Conservation (phyloP, 2,329 filamentous ascomycete genomes). For the Escovopsis sp. region DNA sequence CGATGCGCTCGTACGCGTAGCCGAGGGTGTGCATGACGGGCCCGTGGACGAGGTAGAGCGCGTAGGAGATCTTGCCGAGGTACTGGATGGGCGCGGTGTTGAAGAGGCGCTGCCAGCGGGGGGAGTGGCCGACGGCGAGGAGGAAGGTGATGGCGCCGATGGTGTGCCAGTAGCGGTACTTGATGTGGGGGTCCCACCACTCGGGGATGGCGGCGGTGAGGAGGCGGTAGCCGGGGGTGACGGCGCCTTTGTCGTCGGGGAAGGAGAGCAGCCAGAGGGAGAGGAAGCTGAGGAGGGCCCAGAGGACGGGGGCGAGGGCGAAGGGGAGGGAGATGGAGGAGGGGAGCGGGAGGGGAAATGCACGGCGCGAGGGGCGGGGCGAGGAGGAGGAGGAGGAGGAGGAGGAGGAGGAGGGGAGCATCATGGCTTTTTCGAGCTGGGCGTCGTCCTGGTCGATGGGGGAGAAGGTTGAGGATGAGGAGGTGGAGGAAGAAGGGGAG, state of each 20-base stretch:
- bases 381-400: too few species aligned
- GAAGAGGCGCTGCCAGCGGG: constrained; percentile 34
- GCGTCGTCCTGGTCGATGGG: constrained; percentile 7
- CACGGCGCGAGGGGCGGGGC: too few species aligned
- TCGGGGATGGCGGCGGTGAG: constrained; percentile 32
- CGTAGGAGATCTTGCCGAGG: constrained; percentile 44
- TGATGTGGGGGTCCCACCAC: constrained; percentile 28
- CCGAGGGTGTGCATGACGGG: constrained; percentile 37
- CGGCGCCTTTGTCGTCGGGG: constrained; percentile 22
- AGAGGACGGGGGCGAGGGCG: constrained; percentile 15
- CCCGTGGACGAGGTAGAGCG: constrained; percentile 46
- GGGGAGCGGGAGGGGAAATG: constrained; percentile 11
- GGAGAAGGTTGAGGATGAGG: constrained; percentile 6
- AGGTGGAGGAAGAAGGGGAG: constrained; percentile 10
- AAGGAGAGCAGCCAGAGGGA: constrained; percentile 35
- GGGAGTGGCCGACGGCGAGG: constrained; percentile 30
- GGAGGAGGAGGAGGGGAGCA: neutral
- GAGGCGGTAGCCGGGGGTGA: constrained; percentile 37
- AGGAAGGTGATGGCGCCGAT: constrained; percentile 37
- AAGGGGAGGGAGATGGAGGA: constrained; percentile 4
- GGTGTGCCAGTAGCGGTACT: constrained; percentile 42
- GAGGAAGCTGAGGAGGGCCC: constrained; percentile 27
- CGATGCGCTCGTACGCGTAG: constrained; percentile 34
- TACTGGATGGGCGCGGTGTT: constrained; percentile 36
- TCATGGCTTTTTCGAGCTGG: too few species aligned